Conservation (phyloP, 2,329 filamentous ascomycete genomes). For the Bipolaris sorokiniana region DNA sequence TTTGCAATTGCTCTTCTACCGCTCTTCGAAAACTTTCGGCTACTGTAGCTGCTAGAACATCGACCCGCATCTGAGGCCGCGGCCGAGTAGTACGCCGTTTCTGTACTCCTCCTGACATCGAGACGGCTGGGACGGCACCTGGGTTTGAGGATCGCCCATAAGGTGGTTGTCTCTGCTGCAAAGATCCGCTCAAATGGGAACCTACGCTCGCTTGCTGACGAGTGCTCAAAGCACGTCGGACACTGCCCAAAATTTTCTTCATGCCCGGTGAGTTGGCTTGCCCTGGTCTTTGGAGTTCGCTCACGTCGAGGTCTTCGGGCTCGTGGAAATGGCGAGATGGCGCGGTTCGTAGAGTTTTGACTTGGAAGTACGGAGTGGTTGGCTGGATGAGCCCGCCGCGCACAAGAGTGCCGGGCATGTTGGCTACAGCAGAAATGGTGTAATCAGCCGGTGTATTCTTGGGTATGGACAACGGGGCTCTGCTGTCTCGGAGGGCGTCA, state of each 20-base stretch:
- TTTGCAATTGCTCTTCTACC: slow-evolving; percentile 65
- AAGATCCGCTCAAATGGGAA: slow-evolving; percentile 28
- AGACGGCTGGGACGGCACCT: slow-evolving; percentile 28
- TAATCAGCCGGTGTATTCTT: slow-evolving; percentile 52
- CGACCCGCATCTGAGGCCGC: slow-evolving; percentile 68
- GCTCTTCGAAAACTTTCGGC: slow-evolving; percentile 80
- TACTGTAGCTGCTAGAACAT: slow-evolving; percentile 79
- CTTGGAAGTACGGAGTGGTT: slow-evolving; percentile 78
- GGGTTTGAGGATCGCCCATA: slow-evolving; percentile 41
- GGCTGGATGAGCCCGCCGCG: slow-evolving; percentile 85
- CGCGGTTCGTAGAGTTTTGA: slow-evolving; percentile 38
- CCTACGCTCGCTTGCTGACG: slow-evolving; percentile 45
- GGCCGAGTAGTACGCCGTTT: slow-evolving; percentile 41
- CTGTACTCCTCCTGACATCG: slow-evolving; percentile 38
- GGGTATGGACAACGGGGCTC: slow-evolving; percentile 58
- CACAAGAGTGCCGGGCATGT: slow-evolving; percentile 82
- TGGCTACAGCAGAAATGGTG: slow-evolving; percentile 63
- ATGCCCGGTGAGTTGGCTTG: slow-evolving; percentile 66
- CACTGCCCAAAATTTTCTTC: slow-evolving; percentile 83
- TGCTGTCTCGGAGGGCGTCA: slow-evolving; percentile 77
- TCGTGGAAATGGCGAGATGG: slow-evolving; percentile 44
- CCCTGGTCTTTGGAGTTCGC: slow-evolving; percentile 31
- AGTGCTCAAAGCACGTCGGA: slow-evolving; percentile 80
- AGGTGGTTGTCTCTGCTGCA: slow-evolving; percentile 31
- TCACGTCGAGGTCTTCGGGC: slow-evolving; percentile 31